Base-by-base conservation (phyloP, 495 filamentous ascomycete species). In the Alectoria sarmentosa region DNA sequence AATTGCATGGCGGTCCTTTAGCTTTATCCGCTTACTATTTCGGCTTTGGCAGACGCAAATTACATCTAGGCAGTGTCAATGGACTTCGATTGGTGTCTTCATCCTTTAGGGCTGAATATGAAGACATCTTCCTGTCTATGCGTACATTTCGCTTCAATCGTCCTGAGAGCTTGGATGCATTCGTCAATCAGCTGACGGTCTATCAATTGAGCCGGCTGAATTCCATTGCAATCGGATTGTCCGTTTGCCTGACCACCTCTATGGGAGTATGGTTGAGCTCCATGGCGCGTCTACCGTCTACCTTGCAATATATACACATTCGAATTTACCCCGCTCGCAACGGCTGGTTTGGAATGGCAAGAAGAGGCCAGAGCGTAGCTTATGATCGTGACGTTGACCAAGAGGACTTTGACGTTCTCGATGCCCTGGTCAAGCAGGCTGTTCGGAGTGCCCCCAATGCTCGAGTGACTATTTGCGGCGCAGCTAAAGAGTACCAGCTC, bases 121-220 rank as follows among this genome's bases (percentile, higher is more conserved):
- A 64, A 7, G 38, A 64, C 19, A 13, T 57, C 36, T 64, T 64
- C 62, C n/a, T 64, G 26, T 42, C 39, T 19, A 34, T 38, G 15
- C n/a, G 15, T 15, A n/a, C 62, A 10, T 64, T 58, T 30, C 62
- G 62, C 14, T 64, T 64, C 9, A 58, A 64, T 26, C 21, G 56
- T 37, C 1, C 49, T n/a, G 34, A n/a, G 17, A 58, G 42, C 14
- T 13, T 64, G 9, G 21, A 28, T 9, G 10, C 6, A 7, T 64
- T 64, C 28, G 38, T 64, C 9, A 21, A 58, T 19, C 62, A 30
- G 3, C 17, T 64, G n/a, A 41, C 49, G 13, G 62, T 30, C 19
- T 30, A 39, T n/a, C 37, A 64, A 32, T 28, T 58, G 11, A 44
- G 38, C 38, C 62, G 30, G 38, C 62, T 64, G 8, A 11, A n/a